phyloP scores from a whole-genome alignment of 768 basidiomycete species.

The Tulasnella sp. region DNA sequence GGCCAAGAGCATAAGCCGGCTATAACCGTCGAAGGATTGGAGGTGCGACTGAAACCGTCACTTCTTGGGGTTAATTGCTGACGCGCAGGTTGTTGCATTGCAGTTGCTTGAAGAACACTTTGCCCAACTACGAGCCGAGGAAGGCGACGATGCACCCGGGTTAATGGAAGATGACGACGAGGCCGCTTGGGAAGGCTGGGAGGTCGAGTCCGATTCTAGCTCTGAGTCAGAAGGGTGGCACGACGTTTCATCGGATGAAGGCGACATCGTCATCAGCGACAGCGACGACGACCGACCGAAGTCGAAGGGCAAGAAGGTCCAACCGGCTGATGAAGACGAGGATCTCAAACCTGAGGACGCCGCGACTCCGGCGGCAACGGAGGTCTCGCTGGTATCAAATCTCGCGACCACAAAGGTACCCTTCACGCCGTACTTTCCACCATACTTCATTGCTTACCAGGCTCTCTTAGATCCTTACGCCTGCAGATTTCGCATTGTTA shows the following conservation, averaged over 20 bases:
- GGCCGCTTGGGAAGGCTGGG: slow-evolving; percentile 87
- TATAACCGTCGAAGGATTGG: slow-evolving; percentile 86
- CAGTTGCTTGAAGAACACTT: slow-evolving; percentile 90
- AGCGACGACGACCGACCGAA: slow-evolving; percentile 70
- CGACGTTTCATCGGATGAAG: slow-evolving; percentile 70
- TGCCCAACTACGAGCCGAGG: slow-evolving; percentile 67
- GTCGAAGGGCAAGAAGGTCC: slow-evolving; percentile 36
- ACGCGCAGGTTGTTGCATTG: not conserved
- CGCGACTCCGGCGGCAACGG: slow-evolving; percentile 39
- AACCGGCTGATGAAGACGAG: slow-evolving; percentile 34
- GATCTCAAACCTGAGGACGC: slow-evolving; percentile 38
- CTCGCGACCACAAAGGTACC: slow-evolving; percentile 80
- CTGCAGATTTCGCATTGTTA: slow-evolving; percentile 91
- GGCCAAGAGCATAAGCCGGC: slow-evolving; percentile 77
- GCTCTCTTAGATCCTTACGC: slow-evolving; percentile 82
- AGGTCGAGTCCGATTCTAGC: slow-evolving; percentile 72
- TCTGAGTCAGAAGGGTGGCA: slow-evolving; percentile 76
- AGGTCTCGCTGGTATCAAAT: slow-evolving; percentile 56
- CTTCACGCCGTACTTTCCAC: not conserved
- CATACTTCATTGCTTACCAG: slow-evolving; percentile 14
- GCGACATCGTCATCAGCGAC: slow-evolving; percentile 78
- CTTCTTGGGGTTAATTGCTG: not conserved
- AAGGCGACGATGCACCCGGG: slow-evolving; percentile 52
- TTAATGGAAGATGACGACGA: slow-evolving; percentile 52
- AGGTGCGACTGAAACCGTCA: slow-evolving; percentile 54